Evolutionary conservation across 306 rosid species (phyloP).

Genomic region (Prunus davidiana): DNA sequence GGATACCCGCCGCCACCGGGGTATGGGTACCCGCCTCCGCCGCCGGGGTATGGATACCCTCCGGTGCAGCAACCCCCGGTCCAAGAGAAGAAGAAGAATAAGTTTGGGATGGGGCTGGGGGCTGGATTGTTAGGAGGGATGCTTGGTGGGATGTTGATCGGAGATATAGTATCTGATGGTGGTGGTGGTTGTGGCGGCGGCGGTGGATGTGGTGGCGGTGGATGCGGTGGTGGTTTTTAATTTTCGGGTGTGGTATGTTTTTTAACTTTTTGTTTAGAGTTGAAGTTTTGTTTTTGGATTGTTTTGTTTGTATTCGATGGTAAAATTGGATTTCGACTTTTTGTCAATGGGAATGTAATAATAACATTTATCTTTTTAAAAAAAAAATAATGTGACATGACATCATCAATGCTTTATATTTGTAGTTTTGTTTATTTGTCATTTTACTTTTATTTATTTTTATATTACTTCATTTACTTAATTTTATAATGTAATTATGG

Average conservation of each 20-base stretch:
- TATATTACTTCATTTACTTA: too few species aligned
- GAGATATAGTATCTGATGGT: constrained; percentile 69
- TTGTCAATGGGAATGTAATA: neutral
- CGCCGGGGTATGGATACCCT: constrained; percentile 37
- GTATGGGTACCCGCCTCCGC: constrained; percentile 3
- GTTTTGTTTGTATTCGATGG: neutral
- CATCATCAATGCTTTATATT: too few species aligned
- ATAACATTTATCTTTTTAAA: too few species aligned
- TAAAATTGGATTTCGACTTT: neutral
- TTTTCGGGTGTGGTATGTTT: constrained; percentile 22
- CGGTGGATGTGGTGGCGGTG: constrained; percentile 38
- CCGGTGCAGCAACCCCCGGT: constrained; percentile 28
- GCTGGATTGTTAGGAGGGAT: constrained; percentile 82
- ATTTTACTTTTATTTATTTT: too few species aligned
- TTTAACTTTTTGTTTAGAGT: neutral
- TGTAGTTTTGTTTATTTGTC: too few species aligned
- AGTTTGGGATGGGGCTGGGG: constrained; percentile 68
- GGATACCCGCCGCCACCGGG: constrained; percentile 4
- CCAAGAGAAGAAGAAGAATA: constrained; percentile 33
- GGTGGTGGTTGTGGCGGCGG: constrained; percentile 35
- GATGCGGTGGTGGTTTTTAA: constrained; percentile 36
- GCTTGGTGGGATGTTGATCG: constrained; percentile 71
- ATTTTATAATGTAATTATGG: too few species aligned
- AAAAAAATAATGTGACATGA: neutral
- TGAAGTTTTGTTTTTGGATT: neutral